A percentile compares a stretch with the other conserved stretches of the same genome.
Evolutionary conservation across 2,329 filamentous ascomycete species (phyloP).

Genomic region (Fusarium hostae): DNA sequence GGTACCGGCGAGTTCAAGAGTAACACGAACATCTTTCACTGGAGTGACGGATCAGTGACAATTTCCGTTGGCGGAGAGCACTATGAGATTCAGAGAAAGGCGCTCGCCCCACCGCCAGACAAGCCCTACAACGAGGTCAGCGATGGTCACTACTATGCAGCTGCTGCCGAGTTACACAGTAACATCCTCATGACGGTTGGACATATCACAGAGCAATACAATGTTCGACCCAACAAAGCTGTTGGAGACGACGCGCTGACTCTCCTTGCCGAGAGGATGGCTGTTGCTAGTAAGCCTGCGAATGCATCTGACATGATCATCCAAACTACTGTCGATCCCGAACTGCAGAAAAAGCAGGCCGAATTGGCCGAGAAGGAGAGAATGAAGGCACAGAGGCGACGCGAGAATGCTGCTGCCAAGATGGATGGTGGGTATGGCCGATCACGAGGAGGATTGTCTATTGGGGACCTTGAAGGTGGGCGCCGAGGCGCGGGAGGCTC

Average conservation of each 20-base stretch:
- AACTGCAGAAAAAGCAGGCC: constrained; percentile 77
- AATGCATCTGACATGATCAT: constrained; percentile 73
- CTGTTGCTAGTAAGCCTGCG: constrained; percentile 68
- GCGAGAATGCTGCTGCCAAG: constrained; percentile 74
- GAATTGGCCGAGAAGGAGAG: constrained; percentile 81
- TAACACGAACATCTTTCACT: constrained; percentile 78
- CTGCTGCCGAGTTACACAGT: constrained; percentile 74
- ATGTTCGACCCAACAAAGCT: constrained; percentile 72
- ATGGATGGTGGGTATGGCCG: constrained; percentile 67
- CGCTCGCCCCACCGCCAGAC: constrained; percentile 69
- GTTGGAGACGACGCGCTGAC: constrained; percentile 78
- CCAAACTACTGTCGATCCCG: constrained; percentile 77
- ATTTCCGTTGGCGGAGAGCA: constrained; percentile 80
- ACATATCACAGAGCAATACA: constrained; percentile 79
- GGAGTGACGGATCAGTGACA: constrained; percentile 83
- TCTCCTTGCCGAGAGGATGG: constrained; percentile 74
- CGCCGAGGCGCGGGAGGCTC: constrained; percentile 59
- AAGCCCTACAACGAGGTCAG: constrained; percentile 73
- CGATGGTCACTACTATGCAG: constrained; percentile 81
- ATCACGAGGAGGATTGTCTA: constrained; percentile 68
- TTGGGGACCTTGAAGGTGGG: constrained; percentile 75
- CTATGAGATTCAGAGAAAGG: constrained; percentile 78
- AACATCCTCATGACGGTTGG: constrained; percentile 78
- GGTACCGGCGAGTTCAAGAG: constrained; percentile 75
- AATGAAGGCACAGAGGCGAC: constrained; percentile 71